Base-by-base conservation (phyloP, 2,329 filamentous ascomycete genomes). In the Colletotrichum destructivum region DNA sequence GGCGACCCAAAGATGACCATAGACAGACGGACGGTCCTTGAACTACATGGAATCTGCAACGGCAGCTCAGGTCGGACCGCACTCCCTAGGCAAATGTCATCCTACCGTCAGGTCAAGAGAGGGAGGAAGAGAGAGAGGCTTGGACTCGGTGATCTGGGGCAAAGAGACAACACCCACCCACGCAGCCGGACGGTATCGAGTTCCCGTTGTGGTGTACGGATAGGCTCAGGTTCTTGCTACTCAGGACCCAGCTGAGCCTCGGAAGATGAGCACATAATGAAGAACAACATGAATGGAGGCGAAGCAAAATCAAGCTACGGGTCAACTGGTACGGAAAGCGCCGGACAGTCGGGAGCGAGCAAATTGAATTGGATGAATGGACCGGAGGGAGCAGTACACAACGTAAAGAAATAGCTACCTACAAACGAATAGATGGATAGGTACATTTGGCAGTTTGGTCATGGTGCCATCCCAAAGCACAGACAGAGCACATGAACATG, bases 131-230 rank as follows among this genome's bases (percentile, higher is more conserved):
- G 31, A 35, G 1, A 35, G 8, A 35, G 8, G 5, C 0, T 2
- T 2, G 9, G 7, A 9, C 0, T 35, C 31, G 8, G 31, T 35
- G 31, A 35, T 35, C 8, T 9, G 31, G 44, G 46, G 31, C 13
- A 18, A 31, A 38, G 57, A 49, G 51, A 44, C 52, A 6, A 35
- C 26, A 11, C 31, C 52, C 38, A 16, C 31, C 52, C 52, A 21
- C 68, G 47, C 68, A 23, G 62, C 23, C 56, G 49, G 68, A 44
- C 31, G 16, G 69, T 68, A 64, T 62, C 69, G 68, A 59, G 62
- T 62, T 62, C 68, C 68, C 62, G 64, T 71, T 65, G 63, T 51
- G 59, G 52, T 56, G 65, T 51, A 26, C 52, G 69, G 67, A 70
- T 69, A 52, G 69, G 57, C 64, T 35, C 69, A 63, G 52, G 23